Percentiles rank a stretch among this genome's conserved stretches.
These are phyloP conservation scores for Cryphonectria nitschkei DNA, from an alignment of 2,329 filamentous ascomycete genomes.

Conservation along the genomic window DNA sequence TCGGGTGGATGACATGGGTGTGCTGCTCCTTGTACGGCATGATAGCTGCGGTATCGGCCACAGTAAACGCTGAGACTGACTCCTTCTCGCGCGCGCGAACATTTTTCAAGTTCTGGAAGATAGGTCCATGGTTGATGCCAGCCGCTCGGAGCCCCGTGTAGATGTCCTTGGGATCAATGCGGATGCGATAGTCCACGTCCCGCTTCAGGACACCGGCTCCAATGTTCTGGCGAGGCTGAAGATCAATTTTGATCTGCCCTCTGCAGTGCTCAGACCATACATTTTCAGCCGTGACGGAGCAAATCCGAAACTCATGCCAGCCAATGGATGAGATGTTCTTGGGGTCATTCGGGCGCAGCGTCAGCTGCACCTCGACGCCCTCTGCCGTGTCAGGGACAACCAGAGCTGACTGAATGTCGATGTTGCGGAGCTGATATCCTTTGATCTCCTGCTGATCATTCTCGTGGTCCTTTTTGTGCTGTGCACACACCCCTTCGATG, in stretches of 20 bases:
- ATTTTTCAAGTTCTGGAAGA: slow-evolving; percentile 32
- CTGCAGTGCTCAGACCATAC: slow-evolving; percentile 8
- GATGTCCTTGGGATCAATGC: slow-evolving; percentile 31
- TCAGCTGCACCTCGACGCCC: slow-evolving; percentile 14
- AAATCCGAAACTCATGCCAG: slow-evolving; percentile 13
- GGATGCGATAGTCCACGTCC: not conserved
- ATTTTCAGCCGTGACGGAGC: not conserved
- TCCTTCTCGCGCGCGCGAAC: slow-evolving; percentile 28
- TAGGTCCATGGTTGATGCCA: slow-evolving; percentile 31
- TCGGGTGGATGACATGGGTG: slow-evolving; percentile 41
- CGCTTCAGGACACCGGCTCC: no score
- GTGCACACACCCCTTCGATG: slow-evolving; percentile 11
- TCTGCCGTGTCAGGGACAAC: slow-evolving; percentile 8
- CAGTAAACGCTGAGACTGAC: slow-evolving; percentile 30
- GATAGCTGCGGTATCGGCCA: slow-evolving; percentile 30
- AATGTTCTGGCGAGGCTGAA: not conserved
- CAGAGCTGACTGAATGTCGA: not conserved
- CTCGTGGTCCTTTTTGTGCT: not conserved
- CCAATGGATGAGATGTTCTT: not conserved
- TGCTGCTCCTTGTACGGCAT: slow-evolving; percentile 33
- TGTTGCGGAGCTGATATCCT: slow-evolving; percentile 10
- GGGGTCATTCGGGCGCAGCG: not conserved
- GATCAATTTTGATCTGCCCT: slow-evolving; percentile 3
- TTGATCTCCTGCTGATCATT: not conserved
- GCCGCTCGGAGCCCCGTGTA: slow-evolving; percentile 24